Evolutionary conservation across 352 stramenopile genomes (phyloP), one percentile per base, ranked within the genome.

Genomic region (Pythium sukuiense): DNA sequence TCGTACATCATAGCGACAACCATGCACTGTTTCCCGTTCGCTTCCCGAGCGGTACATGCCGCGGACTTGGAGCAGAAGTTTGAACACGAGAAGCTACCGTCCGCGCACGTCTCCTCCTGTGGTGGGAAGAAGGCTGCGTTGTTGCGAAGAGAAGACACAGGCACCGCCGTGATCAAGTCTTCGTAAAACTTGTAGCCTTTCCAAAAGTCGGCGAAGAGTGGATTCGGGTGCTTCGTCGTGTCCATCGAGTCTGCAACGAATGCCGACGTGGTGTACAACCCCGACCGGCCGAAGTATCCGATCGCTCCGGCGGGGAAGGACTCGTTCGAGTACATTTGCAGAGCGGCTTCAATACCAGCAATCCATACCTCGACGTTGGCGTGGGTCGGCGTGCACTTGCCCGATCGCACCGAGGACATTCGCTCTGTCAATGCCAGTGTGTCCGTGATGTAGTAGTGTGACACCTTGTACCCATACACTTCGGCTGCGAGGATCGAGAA

Each of bases 321-420:
- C n/a, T 87, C 79, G 59, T 90, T 88, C 11, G 72, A 65, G 60
- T 85, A 88, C 26, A 82, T 58, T 14, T 56, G 58, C 13, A 88
- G 56, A 8, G 24, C 33, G 3, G 54, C 52, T 24, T 85, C 70
- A 1, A 75, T 79, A 5, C 69, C 77, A 0, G 72, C 61, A 0
- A 71, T 59, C 81, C 81, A 89, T 0, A 85, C 76, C 30, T 90
- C 84, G 20, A 79, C 26, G 39, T 90, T 91, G 9, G 82, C 1
- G 46, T 93, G 82, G 5, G 72, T 81, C 24, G 81, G 84, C 0
- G 72, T 87, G 27, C 78, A 89, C 0, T 71, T 13, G 7, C 80
- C 80, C 0, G 67, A 59, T 9, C 50, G 52, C 0, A 61, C 73
- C 0, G 66, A 74, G 3, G 76, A 76, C 72, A 81, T 82, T 43